These are phyloP conservation scores for Arachnomyces sp. DNA, from an alignment of 2,329 filamentous ascomycete genomes.

Conservation along the genomic window DNA sequence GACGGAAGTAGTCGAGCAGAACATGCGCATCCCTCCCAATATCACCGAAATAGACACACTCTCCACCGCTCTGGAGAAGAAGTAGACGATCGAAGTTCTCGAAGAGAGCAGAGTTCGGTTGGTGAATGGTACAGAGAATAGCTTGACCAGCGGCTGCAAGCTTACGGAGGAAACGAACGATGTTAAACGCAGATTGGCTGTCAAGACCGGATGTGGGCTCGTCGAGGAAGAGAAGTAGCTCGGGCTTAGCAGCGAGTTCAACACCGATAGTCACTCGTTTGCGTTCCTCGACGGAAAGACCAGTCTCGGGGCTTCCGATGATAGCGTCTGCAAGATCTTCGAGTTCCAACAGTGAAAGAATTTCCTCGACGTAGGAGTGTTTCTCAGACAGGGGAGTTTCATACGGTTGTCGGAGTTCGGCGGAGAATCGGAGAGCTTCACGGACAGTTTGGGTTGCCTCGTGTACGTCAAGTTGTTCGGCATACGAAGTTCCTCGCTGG, in stretches of 20 bases:
- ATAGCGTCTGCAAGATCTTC: constrained; percentile 59
- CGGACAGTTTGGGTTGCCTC: constrained; percentile 55
- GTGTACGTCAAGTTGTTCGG: constrained; percentile 58
- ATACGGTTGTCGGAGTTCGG: constrained; percentile 54
- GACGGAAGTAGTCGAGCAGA: constrained; percentile 46
- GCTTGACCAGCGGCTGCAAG: constrained; percentile 51
- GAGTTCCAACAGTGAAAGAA: constrained; percentile 57
- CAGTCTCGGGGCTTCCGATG: constrained; percentile 52
- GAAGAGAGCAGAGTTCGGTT: constrained; percentile 50
- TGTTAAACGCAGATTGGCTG: constrained; percentile 50
- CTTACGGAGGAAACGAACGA: constrained; percentile 52
- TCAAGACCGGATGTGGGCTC: constrained; percentile 53
- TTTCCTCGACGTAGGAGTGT: constrained; percentile 57
- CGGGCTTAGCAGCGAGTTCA: constrained; percentile 32
- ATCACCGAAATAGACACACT: constrained; percentile 48
- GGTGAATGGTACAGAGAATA: constrained; percentile 54
- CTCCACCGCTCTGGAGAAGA: constrained; percentile 46
- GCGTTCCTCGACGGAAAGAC: constrained; percentile 48
- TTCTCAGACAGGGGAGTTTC: constrained; percentile 52
- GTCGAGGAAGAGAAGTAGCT: constrained; percentile 57
- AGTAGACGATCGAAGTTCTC: constrained; percentile 50
- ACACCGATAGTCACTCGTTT: constrained; percentile 34
- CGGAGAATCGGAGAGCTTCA: constrained; percentile 59
- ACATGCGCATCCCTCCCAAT: constrained; percentile 43
- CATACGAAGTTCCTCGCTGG: constrained; percentile 56